Conservation (phyloP, 139 green algal species). For the Zygnema cylindricum region DNA sequence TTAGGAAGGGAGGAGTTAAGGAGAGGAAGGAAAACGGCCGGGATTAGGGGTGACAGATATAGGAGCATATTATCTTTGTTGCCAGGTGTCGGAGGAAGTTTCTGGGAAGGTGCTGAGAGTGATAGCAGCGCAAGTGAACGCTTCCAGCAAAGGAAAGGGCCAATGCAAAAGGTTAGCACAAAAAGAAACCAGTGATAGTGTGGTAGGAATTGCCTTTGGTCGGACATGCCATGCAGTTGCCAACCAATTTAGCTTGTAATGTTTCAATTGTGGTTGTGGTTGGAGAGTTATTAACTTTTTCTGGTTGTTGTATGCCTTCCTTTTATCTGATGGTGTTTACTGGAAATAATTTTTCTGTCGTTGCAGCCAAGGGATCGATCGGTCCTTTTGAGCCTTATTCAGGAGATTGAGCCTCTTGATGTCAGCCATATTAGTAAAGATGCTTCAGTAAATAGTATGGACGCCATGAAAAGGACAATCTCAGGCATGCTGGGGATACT, state of each 20-base stretch:
- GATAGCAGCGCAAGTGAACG: neutral
- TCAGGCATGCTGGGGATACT: conserved; percentile 22
- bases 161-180: neutral
- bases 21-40: neutral
- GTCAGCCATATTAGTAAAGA: neutral
- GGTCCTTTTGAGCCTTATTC: neutral
- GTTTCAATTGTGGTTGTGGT: too few species aligned
- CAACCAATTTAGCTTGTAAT: too few species aligned
- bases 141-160: neutral
- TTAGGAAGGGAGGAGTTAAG: neutral
- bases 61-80: neutral
- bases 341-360: neutral
- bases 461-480: conserved; percentile 28
- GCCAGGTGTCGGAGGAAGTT: neutral
- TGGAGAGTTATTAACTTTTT: too few species aligned
- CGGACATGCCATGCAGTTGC: too few species aligned
- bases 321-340: too few species aligned
- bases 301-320: too few species aligned
- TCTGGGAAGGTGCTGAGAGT: neutral
- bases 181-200: too few species aligned
- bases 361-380: neutral
- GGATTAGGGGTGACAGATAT: neutral
- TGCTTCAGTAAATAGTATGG: conserved; percentile 12
- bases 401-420: conserved; percentile 12
- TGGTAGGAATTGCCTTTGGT: too few species aligned